Percentiles rank a stretch among this genome's conserved stretches.
Evolutionary conservation across 192 early-diverging fungal genomes (phyloP).

Genomic region (Linnemannia exigua): DNA sequence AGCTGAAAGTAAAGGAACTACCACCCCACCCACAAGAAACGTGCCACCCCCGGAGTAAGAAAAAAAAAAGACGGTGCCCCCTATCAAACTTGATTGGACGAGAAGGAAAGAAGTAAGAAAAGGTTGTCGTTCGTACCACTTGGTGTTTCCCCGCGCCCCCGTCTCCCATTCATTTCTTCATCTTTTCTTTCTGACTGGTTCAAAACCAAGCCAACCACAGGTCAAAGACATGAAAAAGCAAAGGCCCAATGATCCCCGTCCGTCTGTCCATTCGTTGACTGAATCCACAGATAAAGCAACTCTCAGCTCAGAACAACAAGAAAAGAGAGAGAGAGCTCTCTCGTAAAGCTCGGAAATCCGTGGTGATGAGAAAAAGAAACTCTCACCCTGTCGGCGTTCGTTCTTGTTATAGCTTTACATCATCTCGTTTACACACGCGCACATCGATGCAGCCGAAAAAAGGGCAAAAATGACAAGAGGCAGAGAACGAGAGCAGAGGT

Average conservation of each 20-base stretch:
- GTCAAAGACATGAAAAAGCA: background rate
- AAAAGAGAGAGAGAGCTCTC: conserved; percentile 1
- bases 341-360: background rate
- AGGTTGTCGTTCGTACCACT: background rate
- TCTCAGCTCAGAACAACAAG: background rate
- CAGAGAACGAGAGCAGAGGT: background rate
- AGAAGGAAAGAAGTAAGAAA: background rate
- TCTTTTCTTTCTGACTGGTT: background rate
- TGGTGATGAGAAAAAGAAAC: background rate
- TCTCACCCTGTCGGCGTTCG: background rate
- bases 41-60: background rate
- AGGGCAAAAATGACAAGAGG: background rate
- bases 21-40: background rate
- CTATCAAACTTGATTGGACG: background rate
- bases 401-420: too few species aligned
- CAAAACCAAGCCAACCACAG: background rate
- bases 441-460: too few species aligned
- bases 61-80: background rate
- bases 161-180: background rate
- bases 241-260: background rate
- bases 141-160: background rate
- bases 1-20: background rate
- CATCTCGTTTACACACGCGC: too few species aligned
- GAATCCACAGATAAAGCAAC: background rate
- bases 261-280: background rate